Evolutionary conservation across 2,329 filamentous ascomycete genomes (phyloP).

Genomic region (Claviceps maximensis): DNA sequence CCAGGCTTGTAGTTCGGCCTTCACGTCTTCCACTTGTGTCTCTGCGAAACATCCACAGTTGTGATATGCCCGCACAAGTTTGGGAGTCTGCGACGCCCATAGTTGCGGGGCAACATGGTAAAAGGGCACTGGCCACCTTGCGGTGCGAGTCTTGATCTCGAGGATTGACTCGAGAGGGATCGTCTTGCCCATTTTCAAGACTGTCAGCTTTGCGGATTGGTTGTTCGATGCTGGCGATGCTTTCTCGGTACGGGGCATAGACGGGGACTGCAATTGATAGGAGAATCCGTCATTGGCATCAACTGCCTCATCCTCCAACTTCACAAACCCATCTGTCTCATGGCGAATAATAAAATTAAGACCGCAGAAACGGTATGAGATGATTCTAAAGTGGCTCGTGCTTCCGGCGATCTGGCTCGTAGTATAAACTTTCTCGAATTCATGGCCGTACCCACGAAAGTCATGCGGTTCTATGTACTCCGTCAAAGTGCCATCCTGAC

Average conservation of each 20-base stretch:
- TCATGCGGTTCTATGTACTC: slow-evolving; percentile 19
- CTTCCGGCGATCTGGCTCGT: slow-evolving; percentile 18
- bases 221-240: not conserved
- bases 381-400: slow-evolving; percentile 32
- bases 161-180: slow-evolving; percentile 24
- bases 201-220: slow-evolving; percentile 15
- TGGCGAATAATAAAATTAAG: slow-evolving; percentile 28
- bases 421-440: slow-evolving; percentile 33
- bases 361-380: slow-evolving; percentile 29
- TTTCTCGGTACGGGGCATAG: slow-evolving; percentile 10
- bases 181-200: slow-evolving; percentile 18
- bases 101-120: slow-evolving; percentile 26
- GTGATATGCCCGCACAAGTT: slow-evolving; percentile 32
- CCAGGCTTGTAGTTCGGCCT: slow-evolving; percentile 19
- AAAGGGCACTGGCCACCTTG: slow-evolving; percentile 19
- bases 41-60: slow-evolving; percentile 19
- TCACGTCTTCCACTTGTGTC: slow-evolving; percentile 20
- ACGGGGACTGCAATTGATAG: slow-evolving; percentile 13
- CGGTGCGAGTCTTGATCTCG: slow-evolving; percentile 31
- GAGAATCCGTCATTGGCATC: slow-evolving; percentile 10
- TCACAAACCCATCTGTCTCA: slow-evolving; percentile 29
- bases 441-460: slow-evolving; percentile 29
- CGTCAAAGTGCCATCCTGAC: slow-evolving; percentile 17
- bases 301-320: too few relatives aligned
- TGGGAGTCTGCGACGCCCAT: slow-evolving; percentile 33